phyloP scores from a whole-genome alignment of 2,329 filamentous ascomycete species.

The Aquanectria penicillioides region DNA sequence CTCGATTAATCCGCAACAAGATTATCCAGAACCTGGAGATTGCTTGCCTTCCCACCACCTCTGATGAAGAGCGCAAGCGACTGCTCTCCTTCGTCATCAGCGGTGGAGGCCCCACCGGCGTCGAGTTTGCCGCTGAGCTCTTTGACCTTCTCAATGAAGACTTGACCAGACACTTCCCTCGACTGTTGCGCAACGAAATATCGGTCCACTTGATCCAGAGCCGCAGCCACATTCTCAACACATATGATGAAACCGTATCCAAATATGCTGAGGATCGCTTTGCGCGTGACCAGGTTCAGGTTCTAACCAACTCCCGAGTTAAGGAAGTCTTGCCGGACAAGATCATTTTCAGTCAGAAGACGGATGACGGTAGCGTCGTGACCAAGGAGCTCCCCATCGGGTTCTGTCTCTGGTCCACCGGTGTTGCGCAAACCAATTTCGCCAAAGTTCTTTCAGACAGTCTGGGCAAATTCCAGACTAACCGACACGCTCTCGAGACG shows the following conservation, averaged over 20 bases:
- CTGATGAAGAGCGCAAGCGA: constrained; percentile 85
- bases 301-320: constrained; percentile 92
- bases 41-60: constrained; percentile 91
- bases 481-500: constrained; percentile 91
- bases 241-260: constrained; percentile 94
- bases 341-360: constrained; percentile 89
- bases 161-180: constrained; percentile 82
- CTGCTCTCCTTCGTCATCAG: constrained; percentile 96
- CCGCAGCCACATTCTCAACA: constrained; percentile 94
- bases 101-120: constrained; percentile 93
- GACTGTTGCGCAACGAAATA: constrained; percentile 93
- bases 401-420: constrained; percentile 98
- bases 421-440: constrained; percentile 87
- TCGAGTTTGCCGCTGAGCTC: constrained; percentile 96
- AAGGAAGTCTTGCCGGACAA: constrained; percentile 86
- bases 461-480: constrained; percentile 80
- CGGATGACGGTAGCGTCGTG: constrained; percentile 76
- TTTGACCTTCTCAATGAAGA: constrained; percentile 98
- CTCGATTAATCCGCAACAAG: constrained; percentile 86
- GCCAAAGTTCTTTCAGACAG: constrained; percentile 81
- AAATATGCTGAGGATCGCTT: constrained; percentile 93
- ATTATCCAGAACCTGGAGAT: constrained; percentile 90
- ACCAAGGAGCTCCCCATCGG: constrained; percentile 95
- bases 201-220: constrained; percentile 98
- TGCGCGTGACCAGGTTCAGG: constrained; percentile 87